Evolutionary conservation across 148 eudicot genomes (phyloP).

Genomic region (Chenopodium berlandieri): DNA sequence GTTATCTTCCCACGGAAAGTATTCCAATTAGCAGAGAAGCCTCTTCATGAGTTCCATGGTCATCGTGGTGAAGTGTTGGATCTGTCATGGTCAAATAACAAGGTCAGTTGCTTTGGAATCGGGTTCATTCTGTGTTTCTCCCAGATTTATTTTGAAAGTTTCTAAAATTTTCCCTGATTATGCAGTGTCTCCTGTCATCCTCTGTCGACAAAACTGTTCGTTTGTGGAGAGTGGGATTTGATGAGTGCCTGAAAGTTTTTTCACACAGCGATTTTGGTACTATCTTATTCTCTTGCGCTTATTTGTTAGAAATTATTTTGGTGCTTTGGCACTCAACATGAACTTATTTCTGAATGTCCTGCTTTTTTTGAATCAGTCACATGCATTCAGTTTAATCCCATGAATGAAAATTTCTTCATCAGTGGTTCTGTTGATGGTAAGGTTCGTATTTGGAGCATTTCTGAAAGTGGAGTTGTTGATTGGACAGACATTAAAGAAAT

Average conservation of each 20-base stretch:
- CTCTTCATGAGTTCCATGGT: slow-evolving; percentile 78
- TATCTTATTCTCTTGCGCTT: slow-evolving; percentile 8
- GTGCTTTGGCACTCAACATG: slow-evolving; percentile 4
- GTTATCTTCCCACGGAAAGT: slow-evolving; percentile 69
- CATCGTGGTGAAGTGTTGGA: slow-evolving; percentile 78
- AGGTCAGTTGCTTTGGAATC: slow-evolving; percentile 46
- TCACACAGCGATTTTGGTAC: slow-evolving; percentile 72
- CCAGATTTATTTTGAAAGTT: background rate
- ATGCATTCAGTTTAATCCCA: slow-evolving; percentile 78
- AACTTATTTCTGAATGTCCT: slow-evolving; percentile 10
- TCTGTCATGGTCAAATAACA: slow-evolving; percentile 79
- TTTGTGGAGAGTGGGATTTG: slow-evolving; percentile 73
- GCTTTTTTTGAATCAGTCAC: slow-evolving; percentile 59
- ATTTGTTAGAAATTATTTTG: background rate
- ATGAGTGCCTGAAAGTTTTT: slow-evolving; percentile 63
- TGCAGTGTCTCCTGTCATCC: slow-evolving; percentile 74
- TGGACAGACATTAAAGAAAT: slow-evolving; percentile 80
- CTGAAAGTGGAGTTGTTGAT: slow-evolving; percentile 65
- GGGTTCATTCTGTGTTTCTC: background rate
- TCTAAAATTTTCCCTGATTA: slow-evolving; percentile 7
- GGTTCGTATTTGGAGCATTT: slow-evolving; percentile 78
- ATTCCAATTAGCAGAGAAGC: slow-evolving; percentile 61
- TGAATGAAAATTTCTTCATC: slow-evolving; percentile 68
- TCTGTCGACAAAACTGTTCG: slow-evolving; percentile 84
- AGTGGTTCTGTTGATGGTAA: slow-evolving; percentile 95